Evolutionary conservation across 176 grass and related monocot species (phyloP).

Genomic region (Dactylis glomerata): DNA sequence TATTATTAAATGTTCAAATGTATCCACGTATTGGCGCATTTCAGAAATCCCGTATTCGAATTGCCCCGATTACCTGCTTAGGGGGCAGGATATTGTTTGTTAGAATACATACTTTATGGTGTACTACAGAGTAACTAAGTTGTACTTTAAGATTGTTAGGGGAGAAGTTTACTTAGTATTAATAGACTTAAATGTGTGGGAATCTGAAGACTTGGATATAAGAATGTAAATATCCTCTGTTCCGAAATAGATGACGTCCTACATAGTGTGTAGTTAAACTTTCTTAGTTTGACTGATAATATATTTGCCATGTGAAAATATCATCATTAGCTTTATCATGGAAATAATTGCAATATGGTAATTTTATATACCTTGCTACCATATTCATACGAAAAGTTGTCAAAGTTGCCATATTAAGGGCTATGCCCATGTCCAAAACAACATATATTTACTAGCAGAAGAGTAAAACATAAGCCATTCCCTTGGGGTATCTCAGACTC

Average conservation of each 20-base stretch:
- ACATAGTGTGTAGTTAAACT: background rate
- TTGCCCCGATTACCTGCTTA: too few species aligned
- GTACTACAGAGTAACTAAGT: background rate
- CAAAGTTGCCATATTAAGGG: background rate
- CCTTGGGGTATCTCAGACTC: conserved; percentile 2
- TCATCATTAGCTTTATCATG: background rate
- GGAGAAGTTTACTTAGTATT: background rate
- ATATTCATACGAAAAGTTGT: background rate
- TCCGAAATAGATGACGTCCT: background rate
- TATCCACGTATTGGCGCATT: too few species aligned
- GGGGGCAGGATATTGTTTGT: too few species aligned
- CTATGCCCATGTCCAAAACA: background rate
- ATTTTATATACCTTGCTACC: background rate
- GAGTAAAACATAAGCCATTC: background rate
- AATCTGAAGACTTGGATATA: conserved; percentile 10
- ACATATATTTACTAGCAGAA: background rate
- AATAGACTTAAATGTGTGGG: background rate
- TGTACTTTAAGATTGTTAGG: background rate
- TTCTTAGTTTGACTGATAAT: background rate
- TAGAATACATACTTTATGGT: too few species aligned
- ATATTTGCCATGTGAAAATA: background rate
- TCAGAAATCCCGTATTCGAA: too few species aligned
- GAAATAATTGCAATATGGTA: background rate
- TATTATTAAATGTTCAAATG: too few species aligned
- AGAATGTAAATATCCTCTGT: background rate